Percentiles rank a stretch among this genome's conserved stretches.
These are phyloP conservation scores for Vanderwaltozyma polyspora DNA, from an alignment of 805 yeast genomes.

Conservation along the genomic window DNA sequence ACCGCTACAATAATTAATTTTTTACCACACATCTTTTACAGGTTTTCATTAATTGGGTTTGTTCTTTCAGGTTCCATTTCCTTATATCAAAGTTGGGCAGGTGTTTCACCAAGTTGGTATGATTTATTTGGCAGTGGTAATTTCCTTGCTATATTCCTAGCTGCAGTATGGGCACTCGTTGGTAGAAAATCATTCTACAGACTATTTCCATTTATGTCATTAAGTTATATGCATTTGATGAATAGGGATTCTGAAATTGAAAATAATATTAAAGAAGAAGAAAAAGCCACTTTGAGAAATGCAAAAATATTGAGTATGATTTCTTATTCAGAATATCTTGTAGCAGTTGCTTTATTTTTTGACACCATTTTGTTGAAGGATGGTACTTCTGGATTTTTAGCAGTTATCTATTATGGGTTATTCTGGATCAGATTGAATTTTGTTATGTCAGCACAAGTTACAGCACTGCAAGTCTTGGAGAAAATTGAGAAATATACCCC, in stretches of 20 bases:
- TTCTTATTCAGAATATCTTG: slow-evolving; percentile 49
- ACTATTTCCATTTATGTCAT: slow-evolving; percentile 45
- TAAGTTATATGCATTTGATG: slow-evolving; percentile 49
- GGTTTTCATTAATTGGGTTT: slow-evolving; percentile 47
- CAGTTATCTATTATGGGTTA: slow-evolving; percentile 44
- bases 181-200: slow-evolving; percentile 59
- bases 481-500: slow-evolving; percentile 27
- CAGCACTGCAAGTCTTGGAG: slow-evolving; percentile 21
- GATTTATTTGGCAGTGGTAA: slow-evolving; percentile 62
- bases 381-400: slow-evolving; percentile 59
- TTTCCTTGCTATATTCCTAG: slow-evolving; percentile 54
- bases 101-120: slow-evolving; percentile 48
- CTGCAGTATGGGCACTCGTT: slow-evolving; percentile 49
- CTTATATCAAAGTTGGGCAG: slow-evolving; percentile 47
- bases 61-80: slow-evolving; percentile 41
- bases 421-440: slow-evolving; percentile 64
- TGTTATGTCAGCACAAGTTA: slow-evolving; percentile 31
- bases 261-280: slow-evolving; percentile 4
- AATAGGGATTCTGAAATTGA: slow-evolving; percentile 13
- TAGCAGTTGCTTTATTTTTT: slow-evolving; percentile 40
- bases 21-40: slow-evolving; percentile 42
- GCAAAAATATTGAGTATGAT: slow-evolving; percentile 27
- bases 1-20: slow-evolving; percentile 17
- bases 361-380: slow-evolving; percentile 52
- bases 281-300: slow-evolving; percentile 10